Evolutionary conservation across 495 filamentous ascomycete genomes (phyloP).

Genomic region (Tuber indicum): DNA sequence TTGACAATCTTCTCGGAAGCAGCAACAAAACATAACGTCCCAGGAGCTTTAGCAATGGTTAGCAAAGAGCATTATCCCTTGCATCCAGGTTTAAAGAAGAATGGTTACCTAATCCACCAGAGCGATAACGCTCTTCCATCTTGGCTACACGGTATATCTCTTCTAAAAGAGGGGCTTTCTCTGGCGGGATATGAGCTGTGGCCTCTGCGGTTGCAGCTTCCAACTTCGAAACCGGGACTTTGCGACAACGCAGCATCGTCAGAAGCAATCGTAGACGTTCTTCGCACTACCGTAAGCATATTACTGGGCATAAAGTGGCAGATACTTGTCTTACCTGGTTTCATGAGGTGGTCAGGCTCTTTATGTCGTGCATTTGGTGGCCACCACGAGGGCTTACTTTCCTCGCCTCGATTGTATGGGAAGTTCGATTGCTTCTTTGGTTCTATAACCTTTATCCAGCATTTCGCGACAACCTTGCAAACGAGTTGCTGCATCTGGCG

Average conservation of each 20-base stretch:
- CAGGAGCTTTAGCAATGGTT: slow-evolving; percentile 30
- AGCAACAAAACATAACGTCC: slow-evolving; percentile 38
- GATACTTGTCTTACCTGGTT: slow-evolving; percentile 55
- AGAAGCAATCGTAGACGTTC: slow-evolving; percentile 42
- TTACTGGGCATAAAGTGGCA: neutral
- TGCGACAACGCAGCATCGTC: slow-evolving; percentile 41
- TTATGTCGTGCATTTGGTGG: slow-evolving; percentile 62
- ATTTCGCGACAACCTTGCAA: slow-evolving; percentile 68
- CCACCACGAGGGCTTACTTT: slow-evolving; percentile 75
- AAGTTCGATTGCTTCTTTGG: slow-evolving; percentile 78
- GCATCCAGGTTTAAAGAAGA: neutral
- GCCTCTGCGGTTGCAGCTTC: slow-evolving; percentile 42
- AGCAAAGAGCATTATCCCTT: slow-evolving; percentile 12
- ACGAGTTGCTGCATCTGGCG: slow-evolving; percentile 65
- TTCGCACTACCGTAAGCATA: slow-evolving; percentile 17
- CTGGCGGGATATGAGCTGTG: slow-evolving; percentile 37
- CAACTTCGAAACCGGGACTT: slow-evolving; percentile 41
- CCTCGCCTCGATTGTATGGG: slow-evolving; percentile 68
- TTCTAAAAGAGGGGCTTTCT: slow-evolving; percentile 44
- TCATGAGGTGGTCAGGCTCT: slow-evolving; percentile 79
- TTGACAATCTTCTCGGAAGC: slow-evolving; percentile 41
- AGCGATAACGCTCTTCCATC: slow-evolving; percentile 51
- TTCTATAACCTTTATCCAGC: slow-evolving; percentile 73
- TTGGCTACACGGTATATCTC: slow-evolving; percentile 53
- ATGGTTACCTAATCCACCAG: slow-evolving; percentile 50